A percentile compares a stretch with the other conserved stretches of the same genome.
phyloP scores from a whole-genome alignment of 2,329 filamentous ascomycete genomes.

The Cytospora chrysosperma region DNA sequence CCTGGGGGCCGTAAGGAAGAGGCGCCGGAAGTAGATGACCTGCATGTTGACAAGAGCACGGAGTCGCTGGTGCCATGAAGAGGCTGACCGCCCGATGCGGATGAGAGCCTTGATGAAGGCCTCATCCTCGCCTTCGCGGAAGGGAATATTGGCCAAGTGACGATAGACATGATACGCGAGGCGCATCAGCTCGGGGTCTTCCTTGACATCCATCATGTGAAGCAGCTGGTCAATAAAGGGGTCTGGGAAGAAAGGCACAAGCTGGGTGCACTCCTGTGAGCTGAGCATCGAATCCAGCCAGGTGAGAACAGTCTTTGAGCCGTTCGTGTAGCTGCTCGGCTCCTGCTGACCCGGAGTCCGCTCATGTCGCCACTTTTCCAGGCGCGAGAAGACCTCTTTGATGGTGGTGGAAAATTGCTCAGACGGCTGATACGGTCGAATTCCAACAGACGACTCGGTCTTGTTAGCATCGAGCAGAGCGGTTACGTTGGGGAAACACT shows the following conservation, averaged over 20 bases:
- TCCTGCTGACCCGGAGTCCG: slow-evolving; percentile 86
- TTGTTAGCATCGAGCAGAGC: slow-evolving; percentile 78
- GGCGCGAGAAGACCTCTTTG: slow-evolving; percentile 69
- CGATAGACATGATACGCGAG: slow-evolving; percentile 96
- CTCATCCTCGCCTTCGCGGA: slow-evolving; percentile 80
- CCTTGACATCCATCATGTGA: slow-evolving; percentile 99
- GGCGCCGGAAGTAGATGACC: slow-evolving; percentile 93
- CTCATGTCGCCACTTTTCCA: slow-evolving; percentile 86
- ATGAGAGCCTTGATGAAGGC: slow-evolving; percentile 84
- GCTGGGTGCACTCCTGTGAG: slow-evolving; percentile 87
- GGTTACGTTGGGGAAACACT: slow-evolving; percentile 81
- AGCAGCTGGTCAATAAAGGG: slow-evolving; percentile 88
- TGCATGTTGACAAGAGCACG: slow-evolving; percentile 97
- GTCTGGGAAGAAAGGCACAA: slow-evolving; percentile 87
- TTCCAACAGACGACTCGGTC: slow-evolving; percentile 75
- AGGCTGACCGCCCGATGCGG: slow-evolving; percentile 77
- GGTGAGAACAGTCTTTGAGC: slow-evolving; percentile 90
- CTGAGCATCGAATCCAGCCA: slow-evolving; percentile 93
- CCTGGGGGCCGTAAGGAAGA: slow-evolving; percentile 76
- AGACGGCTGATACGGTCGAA: slow-evolving; percentile 76
- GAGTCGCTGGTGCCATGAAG: slow-evolving; percentile 93
- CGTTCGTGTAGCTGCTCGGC: slow-evolving; percentile 90
- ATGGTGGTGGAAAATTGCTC: slow-evolving; percentile 73
- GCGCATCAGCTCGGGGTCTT: slow-evolving; percentile 92
- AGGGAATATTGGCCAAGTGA: slow-evolving; percentile 92